phyloP scores from a whole-genome alignment of 805 yeast genomes.

The Candida schatavii region DNA sequence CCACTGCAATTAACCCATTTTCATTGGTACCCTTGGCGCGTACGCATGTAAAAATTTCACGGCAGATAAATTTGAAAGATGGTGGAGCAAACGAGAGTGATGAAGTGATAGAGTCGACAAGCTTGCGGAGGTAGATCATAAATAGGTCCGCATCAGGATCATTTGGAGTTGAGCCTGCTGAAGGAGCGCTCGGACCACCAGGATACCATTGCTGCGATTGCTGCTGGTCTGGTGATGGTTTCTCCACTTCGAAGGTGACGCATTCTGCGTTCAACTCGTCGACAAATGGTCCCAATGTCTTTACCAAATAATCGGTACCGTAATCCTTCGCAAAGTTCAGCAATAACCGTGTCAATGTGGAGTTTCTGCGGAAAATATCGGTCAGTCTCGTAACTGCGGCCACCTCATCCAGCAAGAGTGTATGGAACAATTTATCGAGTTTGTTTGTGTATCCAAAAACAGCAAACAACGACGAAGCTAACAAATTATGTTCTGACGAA shows the following conservation, averaged over 20 bases:
- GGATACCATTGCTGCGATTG: not conserved
- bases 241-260: conserved; percentile 66
- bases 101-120: conserved; percentile 57
- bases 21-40: conserved; percentile 63
- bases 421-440: conserved; percentile 47
- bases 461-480: conserved; percentile 63
- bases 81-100: conserved; percentile 62
- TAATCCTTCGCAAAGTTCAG: conserved; percentile 68
- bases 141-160: conserved; percentile 43
- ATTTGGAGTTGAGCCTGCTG: not conserved
- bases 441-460: conserved; percentile 42
- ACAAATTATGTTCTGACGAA: conserved; percentile 63
- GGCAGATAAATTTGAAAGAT: conserved; percentile 70
- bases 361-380: conserved; percentile 76
- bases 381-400: conserved; percentile 56
- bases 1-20: conserved; percentile 63
- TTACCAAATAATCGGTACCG: conserved; percentile 57
- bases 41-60: conserved; percentile 58
- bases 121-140: conserved; percentile 50
- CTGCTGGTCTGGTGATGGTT: conserved; percentile 47
- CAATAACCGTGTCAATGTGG: conserved; percentile 75
- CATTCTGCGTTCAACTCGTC: conserved; percentile 47
- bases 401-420: conserved; percentile 62
- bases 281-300: conserved; percentile 55
- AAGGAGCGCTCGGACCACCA: not conserved